A percentile compares a stretch with the other conserved stretches of the same genome.
These are phyloP conservation scores for Babesia caballi DNA, from an alignment of 169 alveolate species.

Conservation along the genomic window DNA sequence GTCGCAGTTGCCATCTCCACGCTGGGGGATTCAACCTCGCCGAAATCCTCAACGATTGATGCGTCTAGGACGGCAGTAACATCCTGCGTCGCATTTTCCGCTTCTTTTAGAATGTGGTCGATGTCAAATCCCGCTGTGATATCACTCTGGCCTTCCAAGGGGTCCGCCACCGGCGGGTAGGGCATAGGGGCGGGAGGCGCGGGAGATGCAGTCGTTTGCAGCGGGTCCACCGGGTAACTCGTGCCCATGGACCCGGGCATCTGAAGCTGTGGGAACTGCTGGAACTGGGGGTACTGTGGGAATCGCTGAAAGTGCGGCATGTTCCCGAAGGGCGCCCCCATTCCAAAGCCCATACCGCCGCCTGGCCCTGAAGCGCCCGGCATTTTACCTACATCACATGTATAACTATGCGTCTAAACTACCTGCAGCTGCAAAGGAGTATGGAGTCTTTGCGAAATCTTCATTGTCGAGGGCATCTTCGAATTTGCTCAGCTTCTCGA, in stretches of 20 bases:
- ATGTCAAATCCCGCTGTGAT: neutral
- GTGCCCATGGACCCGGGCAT: neutral
- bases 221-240: neutral
- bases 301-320: neutral
- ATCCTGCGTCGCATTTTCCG: neutral
- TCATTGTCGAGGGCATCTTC: constrained; percentile 65
- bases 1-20: constrained; percentile 5
- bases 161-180: neutral
- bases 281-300: constrained; percentile 2
- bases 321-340: neutral
- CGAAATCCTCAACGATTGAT: constrained; percentile 36
- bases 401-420: neutral
- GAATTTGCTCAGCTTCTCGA: constrained; percentile 51
- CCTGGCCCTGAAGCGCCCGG: neutral
- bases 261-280: neutral
- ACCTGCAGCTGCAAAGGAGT: neutral
- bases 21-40: constrained; percentile 36
- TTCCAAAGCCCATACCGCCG: neutral
- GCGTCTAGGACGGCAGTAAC: neutral
- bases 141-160: neutral
- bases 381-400: neutral
- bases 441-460: neutral
- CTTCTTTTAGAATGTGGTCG: neutral
- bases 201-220: neutral
- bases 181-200: too few relatives aligned